A percentile compares a stretch with the other conserved stretches of the same genome.
Evolutionary conservation across 1,284 basidiomycete species (phyloP).

Genomic region (Vanrija pseudolonga): DNA sequence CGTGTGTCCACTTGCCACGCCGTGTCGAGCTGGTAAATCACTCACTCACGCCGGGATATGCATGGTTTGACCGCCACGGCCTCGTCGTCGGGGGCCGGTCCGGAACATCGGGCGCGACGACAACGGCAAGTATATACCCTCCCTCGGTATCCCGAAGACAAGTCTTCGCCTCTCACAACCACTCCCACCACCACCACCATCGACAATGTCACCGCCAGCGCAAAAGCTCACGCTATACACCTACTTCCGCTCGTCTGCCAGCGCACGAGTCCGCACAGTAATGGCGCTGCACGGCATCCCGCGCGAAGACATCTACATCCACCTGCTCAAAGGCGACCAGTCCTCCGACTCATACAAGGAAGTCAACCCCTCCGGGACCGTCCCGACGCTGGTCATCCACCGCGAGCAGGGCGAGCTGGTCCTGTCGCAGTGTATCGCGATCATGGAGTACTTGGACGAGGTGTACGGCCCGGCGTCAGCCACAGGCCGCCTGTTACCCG

Average conservation of each 20-base stretch:
- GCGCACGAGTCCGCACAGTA: slow-evolving; percentile 17
- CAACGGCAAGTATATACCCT: too few species aligned
- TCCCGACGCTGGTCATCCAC: slow-evolving; percentile 11
- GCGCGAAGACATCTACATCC: slow-evolving; percentile 1
- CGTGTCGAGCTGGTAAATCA: too few species aligned
- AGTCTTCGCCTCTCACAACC: too few species aligned
- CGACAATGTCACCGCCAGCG: background rate
- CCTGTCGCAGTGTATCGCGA: slow-evolving; percentile 13
- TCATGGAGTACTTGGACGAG: slow-evolving; percentile 19
- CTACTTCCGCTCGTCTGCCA: slow-evolving; percentile 18
- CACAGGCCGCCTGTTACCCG: slow-evolving; percentile 6
- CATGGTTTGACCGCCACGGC: too few species aligned
- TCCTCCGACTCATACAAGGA: background rate
- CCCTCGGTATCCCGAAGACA: too few species aligned
- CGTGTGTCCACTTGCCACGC: too few species aligned
- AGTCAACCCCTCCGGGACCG: slow-evolving; percentile 8
- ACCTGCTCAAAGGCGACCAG: slow-evolving; percentile 16
- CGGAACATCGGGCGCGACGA: too few species aligned
- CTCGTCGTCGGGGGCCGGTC: too few species aligned
- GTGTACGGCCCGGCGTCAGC: background rate
- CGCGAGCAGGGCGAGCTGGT: slow-evolving; percentile 3
- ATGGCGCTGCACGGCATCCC: slow-evolving; percentile 9
- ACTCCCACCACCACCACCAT: background rate
- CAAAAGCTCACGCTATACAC: slow-evolving; percentile 12
- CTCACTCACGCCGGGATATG: too few species aligned